Conservation (phyloP, 2,329 filamentous ascomycete genomes). For the Arthroderma sp. region DNA sequence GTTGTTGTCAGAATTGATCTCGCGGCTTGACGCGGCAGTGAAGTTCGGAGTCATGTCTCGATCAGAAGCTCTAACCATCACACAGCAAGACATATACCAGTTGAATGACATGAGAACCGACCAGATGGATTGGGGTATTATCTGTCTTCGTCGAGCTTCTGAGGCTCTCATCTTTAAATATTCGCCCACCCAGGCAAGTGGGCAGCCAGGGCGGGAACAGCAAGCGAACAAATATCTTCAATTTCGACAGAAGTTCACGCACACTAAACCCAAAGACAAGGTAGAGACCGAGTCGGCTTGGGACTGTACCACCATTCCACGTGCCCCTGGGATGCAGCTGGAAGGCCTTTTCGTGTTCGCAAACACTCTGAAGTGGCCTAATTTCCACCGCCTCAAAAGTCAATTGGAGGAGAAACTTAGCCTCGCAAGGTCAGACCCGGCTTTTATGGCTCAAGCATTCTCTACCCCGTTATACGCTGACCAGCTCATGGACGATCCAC, state of each 20-base stretch:
- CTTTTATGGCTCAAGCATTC: conserved; percentile 4
- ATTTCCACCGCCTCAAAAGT: conserved; percentile 24
- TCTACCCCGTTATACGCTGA: conserved; percentile 7
- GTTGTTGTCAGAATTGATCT: conserved; percentile 40
- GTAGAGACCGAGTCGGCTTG: conserved; percentile 16
- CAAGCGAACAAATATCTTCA: background rate
- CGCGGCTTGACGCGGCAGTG: conserved; percentile 39
- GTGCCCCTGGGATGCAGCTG: conserved; percentile 30
- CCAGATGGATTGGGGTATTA: conserved; percentile 44
- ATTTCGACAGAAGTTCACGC: conserved; percentile 2
- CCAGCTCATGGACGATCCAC: conserved; percentile 9
- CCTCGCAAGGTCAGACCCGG: conserved; percentile 10
- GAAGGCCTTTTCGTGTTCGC: conserved; percentile 40
- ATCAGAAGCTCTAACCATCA: conserved; percentile 28
- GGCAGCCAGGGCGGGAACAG: background rate
- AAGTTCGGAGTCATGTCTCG: conserved; percentile 28
- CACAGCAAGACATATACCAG: conserved; percentile 29
- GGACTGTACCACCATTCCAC: conserved; percentile 25
- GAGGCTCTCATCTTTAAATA: conserved; percentile 35
- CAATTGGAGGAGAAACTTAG: conserved; percentile 25
- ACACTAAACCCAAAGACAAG: conserved; percentile 1
- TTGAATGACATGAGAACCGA: conserved; percentile 36
- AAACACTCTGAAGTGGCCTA: conserved; percentile 37
- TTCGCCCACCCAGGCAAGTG: conserved; percentile 1
- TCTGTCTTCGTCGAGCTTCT: conserved; percentile 40